These are phyloP conservation scores for Malassezia sympodialis DNA, from an alignment of 1,284 basidiomycete genomes.

Conservation along the genomic window DNA sequence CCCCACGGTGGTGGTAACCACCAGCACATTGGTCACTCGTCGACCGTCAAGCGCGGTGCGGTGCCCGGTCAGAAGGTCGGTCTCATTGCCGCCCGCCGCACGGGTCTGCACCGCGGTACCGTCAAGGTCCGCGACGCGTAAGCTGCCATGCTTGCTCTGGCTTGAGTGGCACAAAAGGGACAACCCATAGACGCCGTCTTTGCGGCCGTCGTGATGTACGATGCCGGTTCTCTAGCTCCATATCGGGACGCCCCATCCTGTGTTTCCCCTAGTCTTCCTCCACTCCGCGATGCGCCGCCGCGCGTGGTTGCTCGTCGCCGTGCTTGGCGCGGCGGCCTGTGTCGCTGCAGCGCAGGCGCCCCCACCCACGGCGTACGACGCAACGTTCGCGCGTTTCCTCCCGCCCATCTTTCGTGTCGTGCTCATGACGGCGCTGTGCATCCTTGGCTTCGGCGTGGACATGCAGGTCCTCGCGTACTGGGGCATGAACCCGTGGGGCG, in stretches of 20 bases:
- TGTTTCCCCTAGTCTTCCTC: slow-evolving; percentile 1
- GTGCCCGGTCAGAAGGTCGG: slow-evolving; percentile 47
- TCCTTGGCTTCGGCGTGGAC: slow-evolving; percentile 33
- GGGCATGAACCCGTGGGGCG: slow-evolving; percentile 31
- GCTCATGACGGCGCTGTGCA: slow-evolving; percentile 32
- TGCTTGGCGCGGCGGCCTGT: not conserved
- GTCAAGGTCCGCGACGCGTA: slow-evolving; percentile 43
- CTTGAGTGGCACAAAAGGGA: slow-evolving; percentile 6
- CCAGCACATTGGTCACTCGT: slow-evolving; percentile 48
- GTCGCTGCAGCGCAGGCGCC: not conserved
- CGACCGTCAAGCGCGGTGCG: slow-evolving; percentile 37
- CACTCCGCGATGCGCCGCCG: not conserved
- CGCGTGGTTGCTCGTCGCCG: not conserved
- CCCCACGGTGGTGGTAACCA: slow-evolving; percentile 49
- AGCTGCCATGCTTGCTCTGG: slow-evolving; percentile 9
- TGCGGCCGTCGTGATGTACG: slow-evolving; percentile 12
- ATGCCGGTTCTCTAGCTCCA: slow-evolving; percentile 9
- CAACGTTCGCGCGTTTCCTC: slow-evolving; percentile 32
- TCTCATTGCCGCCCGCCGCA: slow-evolving; percentile 46
- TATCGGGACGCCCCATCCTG: slow-evolving; percentile 12
- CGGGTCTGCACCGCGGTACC: slow-evolving; percentile 48
- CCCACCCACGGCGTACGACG: not conserved
- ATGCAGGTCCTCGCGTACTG: slow-evolving; percentile 24
- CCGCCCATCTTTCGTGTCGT: slow-evolving; percentile 44
- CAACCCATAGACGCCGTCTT: slow-evolving; percentile 5